Evolutionary conservation across 202 grass and related monocot species (phyloP).

Genomic region (Setaria viridis): DNA sequence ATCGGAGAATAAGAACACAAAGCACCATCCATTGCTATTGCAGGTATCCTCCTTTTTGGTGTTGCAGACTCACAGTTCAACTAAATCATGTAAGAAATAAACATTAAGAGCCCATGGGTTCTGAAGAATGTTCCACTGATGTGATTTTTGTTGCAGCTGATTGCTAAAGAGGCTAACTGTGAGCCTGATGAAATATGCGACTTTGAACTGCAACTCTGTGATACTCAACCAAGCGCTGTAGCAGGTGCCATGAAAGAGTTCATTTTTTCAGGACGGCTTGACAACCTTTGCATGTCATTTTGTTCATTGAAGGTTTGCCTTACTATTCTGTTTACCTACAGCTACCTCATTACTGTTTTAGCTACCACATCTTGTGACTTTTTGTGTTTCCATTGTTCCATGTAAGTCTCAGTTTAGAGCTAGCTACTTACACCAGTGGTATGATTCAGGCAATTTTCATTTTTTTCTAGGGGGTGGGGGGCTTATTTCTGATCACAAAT

Average conservation of each 20-base stretch:
- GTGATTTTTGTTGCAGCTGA: conserved; percentile 60
- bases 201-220: conserved; percentile 93
- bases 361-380: background rate
- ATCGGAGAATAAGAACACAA: conserved; percentile 56
- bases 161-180: conserved; percentile 78
- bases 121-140: conserved; percentile 3
- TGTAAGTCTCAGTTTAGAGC: background rate
- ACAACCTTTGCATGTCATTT: conserved; percentile 99
- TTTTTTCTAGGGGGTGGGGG: no score
- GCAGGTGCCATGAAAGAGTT: conserved; percentile 94
- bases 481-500: background rate
- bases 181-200: conserved; percentile 82
- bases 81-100: conserved; percentile 28
- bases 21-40: conserved; percentile 84
- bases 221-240: conserved; percentile 87
- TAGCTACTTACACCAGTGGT: background rate
- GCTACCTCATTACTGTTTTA: background rate
- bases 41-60: conserved; percentile 59
- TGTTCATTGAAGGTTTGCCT: conserved; percentile 81
- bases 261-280: conserved; percentile 95
- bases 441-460: background rate
- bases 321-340: background rate
- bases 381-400: background rate
- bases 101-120: conserved; percentile 12
- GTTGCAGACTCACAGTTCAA: background rate